A percentile compares a stretch with the other conserved stretches of the same genome.
phyloP scores from a whole-genome alignment of 2,329 filamentous ascomycete species.

The Dactylellina sp. region DNA sequence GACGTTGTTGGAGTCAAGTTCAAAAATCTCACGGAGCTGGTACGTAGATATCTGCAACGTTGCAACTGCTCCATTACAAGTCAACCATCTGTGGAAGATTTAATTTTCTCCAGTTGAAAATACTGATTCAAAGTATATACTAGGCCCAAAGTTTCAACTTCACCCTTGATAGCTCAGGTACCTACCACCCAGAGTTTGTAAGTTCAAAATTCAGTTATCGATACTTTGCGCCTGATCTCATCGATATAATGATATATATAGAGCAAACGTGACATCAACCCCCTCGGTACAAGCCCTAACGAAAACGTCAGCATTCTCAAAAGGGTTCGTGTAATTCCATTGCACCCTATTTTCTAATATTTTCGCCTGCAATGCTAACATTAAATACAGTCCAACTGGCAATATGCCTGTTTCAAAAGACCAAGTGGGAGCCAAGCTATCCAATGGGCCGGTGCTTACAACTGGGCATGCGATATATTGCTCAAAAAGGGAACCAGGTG shows the following conservation, averaged over 20 bases:
- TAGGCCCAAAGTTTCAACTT: background rate
- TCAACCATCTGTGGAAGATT: background rate
- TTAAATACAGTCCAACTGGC: conserved; percentile 18
- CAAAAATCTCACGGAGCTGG: background rate
- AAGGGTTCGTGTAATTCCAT: conserved; percentile 16
- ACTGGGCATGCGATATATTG: conserved; percentile 2
- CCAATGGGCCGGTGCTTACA: conserved; percentile 19
- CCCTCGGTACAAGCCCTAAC: background rate
- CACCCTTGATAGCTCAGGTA: background rate
- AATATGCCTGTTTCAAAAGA: conserved; percentile 27
- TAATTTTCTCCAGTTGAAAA: background rate
- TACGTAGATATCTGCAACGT: background rate
- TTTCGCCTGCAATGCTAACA: background rate
- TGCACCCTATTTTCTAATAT: background rate
- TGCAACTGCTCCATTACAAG: background rate
- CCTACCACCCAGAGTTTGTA: background rate
- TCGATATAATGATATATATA: background rate
- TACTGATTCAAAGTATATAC: background rate
- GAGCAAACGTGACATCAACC: background rate
- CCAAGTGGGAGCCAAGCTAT: background rate
- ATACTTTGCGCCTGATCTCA: too few relatives aligned
- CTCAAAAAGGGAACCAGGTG: conserved; percentile 4
- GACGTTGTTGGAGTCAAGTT: background rate
- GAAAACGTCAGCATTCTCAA: conserved; percentile 5
- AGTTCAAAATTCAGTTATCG: too few relatives aligned